Conservation (phyloP, 129 eudicot species). For the Escallonia herrerae region DNA sequence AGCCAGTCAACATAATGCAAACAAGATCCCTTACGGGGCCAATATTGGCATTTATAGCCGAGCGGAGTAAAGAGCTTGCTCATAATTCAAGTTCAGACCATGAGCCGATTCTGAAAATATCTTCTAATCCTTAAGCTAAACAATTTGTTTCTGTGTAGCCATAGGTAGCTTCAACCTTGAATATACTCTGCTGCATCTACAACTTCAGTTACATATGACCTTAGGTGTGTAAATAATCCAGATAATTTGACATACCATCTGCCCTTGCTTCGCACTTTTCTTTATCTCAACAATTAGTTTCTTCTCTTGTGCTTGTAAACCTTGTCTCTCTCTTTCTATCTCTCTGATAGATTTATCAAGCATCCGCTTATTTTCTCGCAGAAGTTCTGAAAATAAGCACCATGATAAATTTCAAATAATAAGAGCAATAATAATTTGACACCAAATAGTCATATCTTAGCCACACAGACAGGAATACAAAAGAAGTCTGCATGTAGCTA, state of each 20-base stretch:
- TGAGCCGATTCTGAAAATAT: no score
- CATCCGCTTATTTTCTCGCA: constrained; percentile 52
- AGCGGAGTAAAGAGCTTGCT: no score
- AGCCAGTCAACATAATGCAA: no score
- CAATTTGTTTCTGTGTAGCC: no score
- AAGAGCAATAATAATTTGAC: neutral
- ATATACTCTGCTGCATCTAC: no score
- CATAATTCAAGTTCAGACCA: no score
- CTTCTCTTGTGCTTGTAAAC: constrained; percentile 51
- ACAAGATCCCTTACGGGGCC: no score
- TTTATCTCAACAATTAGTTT: constrained; percentile 41
- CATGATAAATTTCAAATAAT: neutral
- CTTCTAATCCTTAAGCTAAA: no score
- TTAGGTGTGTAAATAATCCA: neutral
- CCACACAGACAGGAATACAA: neutral
- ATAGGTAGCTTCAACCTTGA: no score
- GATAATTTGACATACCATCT: constrained; percentile 29
- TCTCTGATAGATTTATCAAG: constrained; percentile 44
- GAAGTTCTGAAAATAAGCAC: constrained; percentile 26
- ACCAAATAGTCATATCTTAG: neutral
- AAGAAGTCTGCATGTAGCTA: neutral
- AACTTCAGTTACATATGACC: no score
- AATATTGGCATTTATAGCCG: no score
- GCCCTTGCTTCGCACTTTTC: constrained; percentile 54
- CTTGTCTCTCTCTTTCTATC: constrained; percentile 52